These are phyloP conservation scores for Actinidia arguta DNA, from an alignment of 179 eudicot genomes.

Conservation along the genomic window DNA sequence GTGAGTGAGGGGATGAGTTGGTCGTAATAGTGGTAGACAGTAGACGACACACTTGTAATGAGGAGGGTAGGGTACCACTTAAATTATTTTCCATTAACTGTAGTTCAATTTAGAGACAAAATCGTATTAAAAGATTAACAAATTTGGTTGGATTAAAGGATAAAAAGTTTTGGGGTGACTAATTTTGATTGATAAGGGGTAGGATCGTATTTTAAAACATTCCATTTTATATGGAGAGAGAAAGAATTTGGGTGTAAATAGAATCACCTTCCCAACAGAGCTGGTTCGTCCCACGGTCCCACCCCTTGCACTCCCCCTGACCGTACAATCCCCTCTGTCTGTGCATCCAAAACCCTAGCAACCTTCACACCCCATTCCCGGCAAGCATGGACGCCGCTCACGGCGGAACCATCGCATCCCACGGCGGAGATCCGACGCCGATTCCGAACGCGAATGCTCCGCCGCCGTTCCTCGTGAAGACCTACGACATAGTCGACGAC, in stretches of 20 bases:
- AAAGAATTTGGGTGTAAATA: neutral
- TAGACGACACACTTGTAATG: too few relatives aligned
- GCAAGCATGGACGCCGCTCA: slow-evolving; percentile 7
- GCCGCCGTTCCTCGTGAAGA: slow-evolving; percentile 81
- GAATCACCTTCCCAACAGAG: neutral
- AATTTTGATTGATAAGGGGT: neutral
- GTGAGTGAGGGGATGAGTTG: too few relatives aligned
- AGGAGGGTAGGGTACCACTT: too few relatives aligned
- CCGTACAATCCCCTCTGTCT: slow-evolving; percentile 9
- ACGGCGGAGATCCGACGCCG: slow-evolving; percentile 38
- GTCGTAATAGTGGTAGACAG: too few relatives aligned
- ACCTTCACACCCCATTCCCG: neutral
- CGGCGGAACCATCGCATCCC: neutral
- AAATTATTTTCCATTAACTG: too few relatives aligned
- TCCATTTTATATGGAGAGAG: neutral
- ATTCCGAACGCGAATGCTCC: slow-evolving; percentile 55
- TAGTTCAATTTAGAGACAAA: too few relatives aligned
- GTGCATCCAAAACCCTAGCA: neutral
- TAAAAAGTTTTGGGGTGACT: neutral
- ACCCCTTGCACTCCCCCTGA: neutral
- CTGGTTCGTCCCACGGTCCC: neutral
- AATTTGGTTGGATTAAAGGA: too few relatives aligned
- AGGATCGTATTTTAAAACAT: neutral
- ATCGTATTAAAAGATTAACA: too few relatives aligned
- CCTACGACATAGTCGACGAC: slow-evolving; percentile 88